Evolutionary conservation across 106 monocot species (phyloP).

Genomic region (Phalaenopsis aphrodite): DNA sequence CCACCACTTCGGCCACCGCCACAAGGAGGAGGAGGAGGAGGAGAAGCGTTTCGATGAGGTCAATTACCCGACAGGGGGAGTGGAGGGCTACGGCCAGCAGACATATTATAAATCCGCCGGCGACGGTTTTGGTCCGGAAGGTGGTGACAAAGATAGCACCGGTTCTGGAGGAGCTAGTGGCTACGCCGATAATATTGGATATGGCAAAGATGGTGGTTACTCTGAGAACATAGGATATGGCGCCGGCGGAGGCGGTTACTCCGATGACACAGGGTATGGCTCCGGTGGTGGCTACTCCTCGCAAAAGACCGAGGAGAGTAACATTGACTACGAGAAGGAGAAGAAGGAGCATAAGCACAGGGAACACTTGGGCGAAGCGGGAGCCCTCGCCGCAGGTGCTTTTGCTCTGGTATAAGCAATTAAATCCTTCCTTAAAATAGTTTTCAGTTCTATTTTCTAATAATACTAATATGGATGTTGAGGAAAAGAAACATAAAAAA

Average conservation of each 20-base stretch:
- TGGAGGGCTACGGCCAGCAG: background rate
- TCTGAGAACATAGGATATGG: background rate
- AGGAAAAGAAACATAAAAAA: too few relatives aligned
- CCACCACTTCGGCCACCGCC: constrained; percentile 25
- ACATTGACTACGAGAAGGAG: constrained; percentile 22
- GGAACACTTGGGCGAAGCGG: constrained; percentile 57
- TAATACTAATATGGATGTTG: too few relatives aligned
- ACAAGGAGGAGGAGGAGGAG: constrained; percentile 20
- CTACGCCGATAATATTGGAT: background rate
- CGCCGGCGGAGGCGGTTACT: background rate
- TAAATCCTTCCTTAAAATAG: background rate
- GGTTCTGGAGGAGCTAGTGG: too few relatives aligned
- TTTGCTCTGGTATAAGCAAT: constrained; percentile 22
- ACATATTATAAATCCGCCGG: background rate
- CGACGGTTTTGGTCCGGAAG: background rate
- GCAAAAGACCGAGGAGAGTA: background rate
- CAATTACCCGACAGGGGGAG: background rate
- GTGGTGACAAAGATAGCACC: background rate
- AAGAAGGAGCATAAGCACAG: constrained; percentile 50
- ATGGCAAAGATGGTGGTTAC: constrained; percentile 4
- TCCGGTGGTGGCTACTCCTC: background rate
- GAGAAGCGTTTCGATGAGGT: background rate
- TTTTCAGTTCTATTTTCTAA: too few relatives aligned
- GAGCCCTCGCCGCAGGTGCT: constrained; percentile 47
- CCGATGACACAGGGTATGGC: background rate